Evolutionary conservation across 2,329 filamentous ascomycete genomes (phyloP).

Genomic region (Ascochyta clinopodiicola): DNA sequence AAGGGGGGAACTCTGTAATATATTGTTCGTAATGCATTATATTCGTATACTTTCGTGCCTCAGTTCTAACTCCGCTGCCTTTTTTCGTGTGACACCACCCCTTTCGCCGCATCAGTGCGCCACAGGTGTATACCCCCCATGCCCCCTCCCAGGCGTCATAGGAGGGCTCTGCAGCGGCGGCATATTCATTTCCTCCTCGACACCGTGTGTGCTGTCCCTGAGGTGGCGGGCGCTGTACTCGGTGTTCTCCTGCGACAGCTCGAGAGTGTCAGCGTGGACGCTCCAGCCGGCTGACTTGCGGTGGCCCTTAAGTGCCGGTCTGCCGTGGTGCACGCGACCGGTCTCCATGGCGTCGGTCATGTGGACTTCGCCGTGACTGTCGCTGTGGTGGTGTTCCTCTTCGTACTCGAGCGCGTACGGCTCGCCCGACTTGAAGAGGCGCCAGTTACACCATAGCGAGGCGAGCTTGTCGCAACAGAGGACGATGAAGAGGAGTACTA

Average conservation of each 20-base stretch:
- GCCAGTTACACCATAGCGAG: conserved; percentile 39
- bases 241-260: not conserved
- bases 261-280: conserved; percentile 22
- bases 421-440: conserved; percentile 38
- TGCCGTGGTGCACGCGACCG: conserved; percentile 4
- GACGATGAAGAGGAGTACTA: conserved; percentile 45
- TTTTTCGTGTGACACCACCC: too few species aligned
- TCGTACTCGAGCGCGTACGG: conserved; percentile 39
- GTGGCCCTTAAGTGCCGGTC: conserved; percentile 20
- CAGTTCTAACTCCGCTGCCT: too few species aligned
- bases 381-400: conserved; percentile 35
- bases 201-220: not conserved
- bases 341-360: conserved; percentile 10
- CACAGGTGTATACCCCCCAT: conserved; percentile 4
- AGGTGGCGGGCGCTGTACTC: conserved; percentile 4
- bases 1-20: too few species aligned
- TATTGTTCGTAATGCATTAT: too few species aligned
- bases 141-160: not conserved
- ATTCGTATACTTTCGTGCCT: too few species aligned
- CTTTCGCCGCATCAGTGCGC: not conserved
- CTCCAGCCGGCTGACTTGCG: conserved; percentile 34
- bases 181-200: not conserved
- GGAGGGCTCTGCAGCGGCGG: not conserved
- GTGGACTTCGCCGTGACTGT: conserved; percentile 20
- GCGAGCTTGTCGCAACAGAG: conserved; percentile 40